Base-by-base conservation (phyloP, 2,329 filamentous ascomycete genomes). In the Grosmannia huntii region DNA sequence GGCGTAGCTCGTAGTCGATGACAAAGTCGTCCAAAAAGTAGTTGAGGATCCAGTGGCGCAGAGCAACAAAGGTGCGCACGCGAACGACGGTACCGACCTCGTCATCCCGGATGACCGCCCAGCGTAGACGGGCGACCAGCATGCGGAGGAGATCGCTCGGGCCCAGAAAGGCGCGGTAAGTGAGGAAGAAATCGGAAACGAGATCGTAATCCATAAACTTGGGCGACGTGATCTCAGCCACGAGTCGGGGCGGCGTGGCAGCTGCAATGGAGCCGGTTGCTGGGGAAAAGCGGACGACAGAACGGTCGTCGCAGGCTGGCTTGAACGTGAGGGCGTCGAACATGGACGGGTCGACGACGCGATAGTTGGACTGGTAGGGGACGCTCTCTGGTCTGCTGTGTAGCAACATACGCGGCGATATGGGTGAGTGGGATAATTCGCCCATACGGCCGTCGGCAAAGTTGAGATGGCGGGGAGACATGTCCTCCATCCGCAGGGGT, bases 1-100 rank as follows among this genome's bases (percentile, higher is more conserved):
- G 75, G 10, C 92, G 85, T 36, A 97, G 76, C 51, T 81, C 75
- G 67, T 86, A 85, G 67, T 91, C 84, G 27, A 86, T 72, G 48
- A 95, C 82, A 68, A 96, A 99, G 68, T 99, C 94, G 68, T 99
- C 94, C 58, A 89, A 80, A 64, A 97, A 99, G 71, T 99, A 99
- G 70, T 99, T 99, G 62, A 99, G 73, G 59, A 97, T 91, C 94
- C 94, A 99, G 71, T 99, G 94, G 59, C 94, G 84, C 51, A 97
- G 78, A 9, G 94, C 94, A 28, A 96, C 94, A 73, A 97, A 99
- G 0, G 91, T 95, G 49, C 94, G 83, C 19, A 99, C 95, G 55
- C 92, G 84, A n/a, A 96, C 94, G 56, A 99, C 89, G 68, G 90
- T 88, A 46, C 94, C 94, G 59, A 85, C 84, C 68, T 96, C 90